A percentile compares a stretch with the other conserved stretches of the same genome.
These are phyloP conservation scores for Delonix regia DNA, from an alignment of 306 rosid genomes.

Conservation along the genomic window DNA sequence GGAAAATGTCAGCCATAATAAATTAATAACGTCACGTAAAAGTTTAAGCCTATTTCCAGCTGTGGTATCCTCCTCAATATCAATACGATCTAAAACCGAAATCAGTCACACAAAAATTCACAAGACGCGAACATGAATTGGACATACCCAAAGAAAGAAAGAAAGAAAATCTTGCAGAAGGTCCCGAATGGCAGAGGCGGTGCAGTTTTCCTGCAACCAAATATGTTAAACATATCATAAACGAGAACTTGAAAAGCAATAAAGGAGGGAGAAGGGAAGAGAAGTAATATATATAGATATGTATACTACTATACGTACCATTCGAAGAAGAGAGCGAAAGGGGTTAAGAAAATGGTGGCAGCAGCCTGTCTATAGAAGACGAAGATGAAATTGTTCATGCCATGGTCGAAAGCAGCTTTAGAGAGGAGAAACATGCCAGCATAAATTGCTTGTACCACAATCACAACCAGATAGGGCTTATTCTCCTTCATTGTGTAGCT, in stretches of 20 bases:
- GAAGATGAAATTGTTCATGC: constrained; percentile 79
- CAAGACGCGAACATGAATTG: not conserved
- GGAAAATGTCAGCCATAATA: not conserved
- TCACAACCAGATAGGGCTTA: constrained; percentile 47
- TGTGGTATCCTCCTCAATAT: not conserved
- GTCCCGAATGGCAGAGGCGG: constrained; percentile 60
- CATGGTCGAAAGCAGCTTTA: constrained; percentile 79
- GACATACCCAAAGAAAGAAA: constrained; percentile 77
- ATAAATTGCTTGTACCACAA: constrained; percentile 64
- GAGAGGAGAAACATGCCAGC: constrained; percentile 67
- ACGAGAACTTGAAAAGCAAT: not conserved
- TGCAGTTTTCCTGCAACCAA: constrained; percentile 54
- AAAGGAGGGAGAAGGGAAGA: not conserved
- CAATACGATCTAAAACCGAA: not conserved
- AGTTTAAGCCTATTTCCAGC: not conserved
- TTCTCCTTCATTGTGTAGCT: constrained; percentile 26
- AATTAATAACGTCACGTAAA: not conserved
- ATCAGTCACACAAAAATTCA: not conserved
- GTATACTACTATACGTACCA: constrained; percentile 37
- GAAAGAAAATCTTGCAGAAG: constrained; percentile 72
- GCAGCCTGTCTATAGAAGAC: constrained; percentile 74
- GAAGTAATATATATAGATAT: not conserved
- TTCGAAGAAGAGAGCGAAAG: constrained; percentile 61
- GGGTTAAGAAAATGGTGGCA: constrained; percentile 59
- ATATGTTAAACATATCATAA: too few relatives aligned